Percentiles rank a stretch among this genome's conserved stretches.
phyloP scores from a whole-genome alignment of 1,284 basidiomycete species.

The Rhodotorula sp. region DNA sequence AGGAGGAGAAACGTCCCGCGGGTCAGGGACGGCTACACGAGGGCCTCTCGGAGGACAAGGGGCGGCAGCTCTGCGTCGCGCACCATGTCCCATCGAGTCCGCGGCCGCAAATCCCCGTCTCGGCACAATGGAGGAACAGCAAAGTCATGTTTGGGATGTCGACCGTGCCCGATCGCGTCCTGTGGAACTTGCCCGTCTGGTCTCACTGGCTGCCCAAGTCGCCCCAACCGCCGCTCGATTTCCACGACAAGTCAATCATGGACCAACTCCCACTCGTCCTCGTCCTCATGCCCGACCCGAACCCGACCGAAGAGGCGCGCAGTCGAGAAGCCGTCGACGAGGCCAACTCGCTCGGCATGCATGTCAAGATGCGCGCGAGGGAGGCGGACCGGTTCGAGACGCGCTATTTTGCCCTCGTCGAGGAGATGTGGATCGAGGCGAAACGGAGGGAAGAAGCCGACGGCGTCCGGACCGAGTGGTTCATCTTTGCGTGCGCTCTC shows the following conservation, averaged over 20 bases:
- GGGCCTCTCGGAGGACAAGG: slow-evolving; percentile 12
- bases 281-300: slow-evolving; percentile 39
- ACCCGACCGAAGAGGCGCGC: slow-evolving; percentile 38
- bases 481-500: slow-evolving; percentile 41
- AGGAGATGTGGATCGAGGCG: slow-evolving; percentile 41
- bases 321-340: slow-evolving; percentile 40
- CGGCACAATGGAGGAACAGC: slow-evolving; percentile 13
- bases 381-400: slow-evolving; percentile 42
- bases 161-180: slow-evolving; percentile 41
- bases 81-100: slow-evolving; percentile 27
- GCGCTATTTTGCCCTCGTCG: slow-evolving; percentile 41
- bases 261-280: slow-evolving; percentile 28
- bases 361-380: slow-evolving; percentile 33
- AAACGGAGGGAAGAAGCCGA: slow-evolving; percentile 24
- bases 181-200: slow-evolving; percentile 44
- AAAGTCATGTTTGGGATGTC: slow-evolving; percentile 45
- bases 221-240: slow-evolving; percentile 14
- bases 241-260: neutral
- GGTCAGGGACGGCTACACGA: slow-evolving; percentile 17
- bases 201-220: slow-evolving; percentile 40
- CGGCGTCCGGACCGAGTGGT: slow-evolving; percentile 41
- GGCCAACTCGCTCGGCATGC: slow-evolving; percentile 38
- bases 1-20: neutral
- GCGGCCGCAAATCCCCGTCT: slow-evolving; percentile 3
- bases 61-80: slow-evolving; percentile 24